Evolutionary conservation across 306 rosid species (phyloP).

Genomic region (Potentilla sterilis): DNA sequence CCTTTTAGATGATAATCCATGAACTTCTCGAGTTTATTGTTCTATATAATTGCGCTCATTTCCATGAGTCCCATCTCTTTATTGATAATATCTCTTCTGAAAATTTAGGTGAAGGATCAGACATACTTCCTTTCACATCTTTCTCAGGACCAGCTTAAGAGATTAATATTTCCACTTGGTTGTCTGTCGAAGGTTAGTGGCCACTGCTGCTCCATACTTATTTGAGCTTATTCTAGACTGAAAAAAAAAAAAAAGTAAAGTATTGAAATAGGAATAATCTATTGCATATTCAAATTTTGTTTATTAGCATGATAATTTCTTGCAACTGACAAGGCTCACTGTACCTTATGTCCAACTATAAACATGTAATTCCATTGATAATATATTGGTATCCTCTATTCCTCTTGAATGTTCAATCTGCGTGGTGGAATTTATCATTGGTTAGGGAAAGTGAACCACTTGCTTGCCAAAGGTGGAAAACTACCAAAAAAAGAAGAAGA

Average conservation of each 20-base stretch:
- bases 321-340: background rate
- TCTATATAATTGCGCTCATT: background rate
- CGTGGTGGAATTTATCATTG: background rate
- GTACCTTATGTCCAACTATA: background rate
- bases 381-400: background rate
- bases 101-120: conserved; percentile 86
- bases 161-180: conserved; percentile 80
- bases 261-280: background rate
- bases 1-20: background rate
- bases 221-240: background rate
- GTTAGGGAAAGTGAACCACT: background rate
- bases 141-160: conserved; percentile 80
- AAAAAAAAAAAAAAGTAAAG: background rate
- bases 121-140: conserved; percentile 93
- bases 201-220: conserved; percentile 15
- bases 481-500: too few species aligned
- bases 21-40: background rate
- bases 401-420: background rate
- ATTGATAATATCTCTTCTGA: conserved; percentile 23
- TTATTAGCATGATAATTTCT: conserved; percentile 5
- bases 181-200: conserved; percentile 78
- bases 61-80: background rate
- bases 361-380: background rate
- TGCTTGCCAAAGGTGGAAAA: background rate
- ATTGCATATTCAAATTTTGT: background rate